Percentiles rank a stretch among this genome's conserved stretches.
phyloP scores from a whole-genome alignment of 2,329 filamentous ascomycete species.

The Coniochaeta sp. region DNA sequence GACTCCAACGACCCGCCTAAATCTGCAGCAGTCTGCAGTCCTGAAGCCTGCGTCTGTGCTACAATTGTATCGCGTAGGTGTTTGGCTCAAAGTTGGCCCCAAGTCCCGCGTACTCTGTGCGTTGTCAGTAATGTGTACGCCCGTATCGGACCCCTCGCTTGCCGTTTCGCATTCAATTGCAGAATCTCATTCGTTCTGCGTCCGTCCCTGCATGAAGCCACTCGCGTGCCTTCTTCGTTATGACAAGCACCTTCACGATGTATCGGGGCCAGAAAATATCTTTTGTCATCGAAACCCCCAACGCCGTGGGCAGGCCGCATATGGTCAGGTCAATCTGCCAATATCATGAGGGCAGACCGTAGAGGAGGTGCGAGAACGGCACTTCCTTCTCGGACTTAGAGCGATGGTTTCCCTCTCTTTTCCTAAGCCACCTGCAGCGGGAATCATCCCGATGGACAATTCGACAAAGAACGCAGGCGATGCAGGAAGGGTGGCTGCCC shows the following conservation, averaged over 20 bases:
- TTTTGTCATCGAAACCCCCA: conserved; percentile 15
- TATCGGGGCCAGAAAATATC: not conserved
- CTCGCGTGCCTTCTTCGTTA: not conserved
- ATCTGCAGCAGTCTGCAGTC: not conserved
- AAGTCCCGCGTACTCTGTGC: not conserved
- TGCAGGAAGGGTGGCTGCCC: not conserved
- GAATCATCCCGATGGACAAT: not conserved
- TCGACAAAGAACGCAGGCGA: not conserved
- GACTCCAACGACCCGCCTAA: not conserved
- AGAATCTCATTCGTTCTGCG: not conserved
- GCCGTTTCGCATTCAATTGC: not conserved
- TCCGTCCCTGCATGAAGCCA: conserved; percentile 1
- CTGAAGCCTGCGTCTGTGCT: not conserved
- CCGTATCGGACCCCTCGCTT: not conserved
- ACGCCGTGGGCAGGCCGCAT: conserved; percentile 7
- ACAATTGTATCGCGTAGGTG: too few species aligned
- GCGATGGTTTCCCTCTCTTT: not conserved
- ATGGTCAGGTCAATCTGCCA: not conserved
- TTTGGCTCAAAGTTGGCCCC: not conserved
- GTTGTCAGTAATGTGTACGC: not conserved
- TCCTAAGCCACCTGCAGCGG: not conserved
- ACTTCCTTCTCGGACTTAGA: not conserved
- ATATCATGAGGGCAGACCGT: conserved; percentile 5
- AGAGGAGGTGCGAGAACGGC: not conserved
- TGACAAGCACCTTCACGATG: not conserved